Conservation (phyloP, 2,329 filamentous ascomycete genomes). For the Fusarium ramigenum region DNA sequence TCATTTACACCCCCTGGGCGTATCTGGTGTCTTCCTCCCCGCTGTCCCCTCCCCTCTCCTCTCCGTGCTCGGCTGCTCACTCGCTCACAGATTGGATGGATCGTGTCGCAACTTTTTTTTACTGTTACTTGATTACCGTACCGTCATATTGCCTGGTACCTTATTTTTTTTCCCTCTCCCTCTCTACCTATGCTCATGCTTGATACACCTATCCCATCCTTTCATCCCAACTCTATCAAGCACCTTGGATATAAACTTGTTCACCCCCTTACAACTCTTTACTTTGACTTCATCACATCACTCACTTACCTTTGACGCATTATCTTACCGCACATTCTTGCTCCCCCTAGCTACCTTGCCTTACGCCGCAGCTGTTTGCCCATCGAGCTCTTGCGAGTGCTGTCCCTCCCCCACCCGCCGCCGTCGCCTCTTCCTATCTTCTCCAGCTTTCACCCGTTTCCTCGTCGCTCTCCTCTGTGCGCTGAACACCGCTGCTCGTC, state of each 20-base stretch:
- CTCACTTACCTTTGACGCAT: neutral
- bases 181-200: neutral
- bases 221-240: neutral
- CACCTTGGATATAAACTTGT: neutral
- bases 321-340: neutral
- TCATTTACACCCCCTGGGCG: neutral
- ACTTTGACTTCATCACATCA: neutral
- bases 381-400: neutral
- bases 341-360: neutral
- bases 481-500: neutral
- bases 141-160: neutral
- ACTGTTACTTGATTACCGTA: neutral
- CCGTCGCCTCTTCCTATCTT: neutral
- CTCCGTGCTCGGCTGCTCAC: neutral
- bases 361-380: neutral
- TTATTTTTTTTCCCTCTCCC: neutral
- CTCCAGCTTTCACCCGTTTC: neutral
- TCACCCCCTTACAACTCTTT: neutral
- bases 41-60: neutral
- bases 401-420: neutral
- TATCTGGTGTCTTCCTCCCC: neutral
- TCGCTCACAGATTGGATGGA: neutral
- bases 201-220: neutral
- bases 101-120: neutral
- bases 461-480: neutral